Conservation (phyloP, 169 alveolate species). For the Cryptosporidium sp. region DNA sequence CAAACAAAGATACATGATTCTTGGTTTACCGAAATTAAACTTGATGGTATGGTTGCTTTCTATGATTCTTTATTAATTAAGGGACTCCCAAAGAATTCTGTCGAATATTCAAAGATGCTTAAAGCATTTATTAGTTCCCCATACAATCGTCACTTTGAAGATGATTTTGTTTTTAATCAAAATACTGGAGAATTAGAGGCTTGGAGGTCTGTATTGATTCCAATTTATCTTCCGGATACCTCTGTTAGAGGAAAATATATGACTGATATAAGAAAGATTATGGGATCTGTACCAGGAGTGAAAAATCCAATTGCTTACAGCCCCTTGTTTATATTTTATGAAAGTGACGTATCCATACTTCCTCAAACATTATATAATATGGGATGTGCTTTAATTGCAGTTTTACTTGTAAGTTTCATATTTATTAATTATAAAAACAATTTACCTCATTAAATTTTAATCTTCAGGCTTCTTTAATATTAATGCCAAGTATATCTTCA, state of each 20-base stretch:
- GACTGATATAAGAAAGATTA: conserved; percentile 57
- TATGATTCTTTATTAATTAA: conserved; percentile 56
- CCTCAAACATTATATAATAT: conserved; percentile 79
- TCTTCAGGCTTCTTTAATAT: conserved; percentile 80
- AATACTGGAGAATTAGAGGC: conserved; percentile 67
- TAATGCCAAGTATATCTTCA: conserved; percentile 81
- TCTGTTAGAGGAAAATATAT: conserved; percentile 70
- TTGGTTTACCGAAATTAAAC: conserved; percentile 70
- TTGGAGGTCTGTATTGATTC: conserved; percentile 70
- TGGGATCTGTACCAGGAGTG: conserved; percentile 32
- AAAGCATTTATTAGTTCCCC: conserved; percentile 73
- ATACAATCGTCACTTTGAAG: conserved; percentile 67
- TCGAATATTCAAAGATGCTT: conserved; percentile 62
- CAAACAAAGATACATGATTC: conserved; percentile 49
- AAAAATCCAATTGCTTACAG: conserved; percentile 70
- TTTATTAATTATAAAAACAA: conserved; percentile 60
- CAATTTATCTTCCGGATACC: conserved; percentile 67
- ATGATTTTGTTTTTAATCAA: conserved; percentile 67
- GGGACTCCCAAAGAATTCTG: conserved; percentile 59
- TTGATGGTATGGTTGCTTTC: conserved; percentile 71
- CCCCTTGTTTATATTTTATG: conserved; percentile 78
- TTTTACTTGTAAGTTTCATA: conserved; percentile 77
- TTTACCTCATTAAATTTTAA: conserved; percentile 46
- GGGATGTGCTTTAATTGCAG: conserved; percentile 82
- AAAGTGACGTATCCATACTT: conserved; percentile 79